phyloP scores from a whole-genome alignment of 2,329 filamentous ascomycete genomes.

The Truncatella angustata region DNA sequence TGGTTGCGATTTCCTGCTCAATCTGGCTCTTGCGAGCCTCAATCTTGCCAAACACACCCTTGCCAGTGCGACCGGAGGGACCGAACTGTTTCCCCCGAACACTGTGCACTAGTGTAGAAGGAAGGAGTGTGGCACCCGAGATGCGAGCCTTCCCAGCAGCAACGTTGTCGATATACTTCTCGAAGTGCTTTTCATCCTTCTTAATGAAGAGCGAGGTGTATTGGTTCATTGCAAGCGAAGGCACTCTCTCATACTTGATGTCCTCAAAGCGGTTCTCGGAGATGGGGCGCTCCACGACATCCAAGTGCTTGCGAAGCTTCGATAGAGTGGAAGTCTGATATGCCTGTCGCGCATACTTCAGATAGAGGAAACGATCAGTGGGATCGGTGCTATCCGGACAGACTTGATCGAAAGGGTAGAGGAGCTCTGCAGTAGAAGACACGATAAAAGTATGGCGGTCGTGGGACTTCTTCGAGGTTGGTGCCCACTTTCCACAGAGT shows the following conservation, averaged over 20 bases:
- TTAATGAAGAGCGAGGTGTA: slow-evolving; percentile 47
- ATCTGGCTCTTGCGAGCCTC: slow-evolving; percentile 27
- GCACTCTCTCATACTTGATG: slow-evolving; percentile 57
- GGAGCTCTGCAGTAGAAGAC: slow-evolving; percentile 55
- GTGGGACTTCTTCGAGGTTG: slow-evolving; percentile 51
- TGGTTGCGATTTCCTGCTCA: slow-evolving; percentile 26
- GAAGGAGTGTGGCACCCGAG: slow-evolving; percentile 54
- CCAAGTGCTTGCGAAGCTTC: slow-evolving; percentile 50
- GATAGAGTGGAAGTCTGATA: slow-evolving; percentile 49
- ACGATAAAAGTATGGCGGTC: slow-evolving; percentile 58
- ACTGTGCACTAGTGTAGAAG: slow-evolving; percentile 43
- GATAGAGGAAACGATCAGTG: slow-evolving; percentile 44
- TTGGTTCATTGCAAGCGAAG: slow-evolving; percentile 55
- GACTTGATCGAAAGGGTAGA: slow-evolving; percentile 38
- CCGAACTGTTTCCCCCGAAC: slow-evolving; percentile 8
- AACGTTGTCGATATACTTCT: slow-evolving; percentile 47
- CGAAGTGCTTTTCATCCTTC: slow-evolving; percentile 51
- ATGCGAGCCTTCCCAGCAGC: slow-evolving; percentile 46
- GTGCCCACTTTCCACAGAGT: slow-evolving; percentile 61
- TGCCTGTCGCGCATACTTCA: slow-evolving; percentile 51
- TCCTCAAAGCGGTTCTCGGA: slow-evolving; percentile 41
- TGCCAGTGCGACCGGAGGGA: background rate
- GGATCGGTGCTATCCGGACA: slow-evolving; percentile 26
- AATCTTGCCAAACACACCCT: slow-evolving; percentile 5
- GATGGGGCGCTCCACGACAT: slow-evolving; percentile 52